Base-by-base conservation (phyloP, 768 basidiomycete genomes). In the Auriscalpium orientale region DNA sequence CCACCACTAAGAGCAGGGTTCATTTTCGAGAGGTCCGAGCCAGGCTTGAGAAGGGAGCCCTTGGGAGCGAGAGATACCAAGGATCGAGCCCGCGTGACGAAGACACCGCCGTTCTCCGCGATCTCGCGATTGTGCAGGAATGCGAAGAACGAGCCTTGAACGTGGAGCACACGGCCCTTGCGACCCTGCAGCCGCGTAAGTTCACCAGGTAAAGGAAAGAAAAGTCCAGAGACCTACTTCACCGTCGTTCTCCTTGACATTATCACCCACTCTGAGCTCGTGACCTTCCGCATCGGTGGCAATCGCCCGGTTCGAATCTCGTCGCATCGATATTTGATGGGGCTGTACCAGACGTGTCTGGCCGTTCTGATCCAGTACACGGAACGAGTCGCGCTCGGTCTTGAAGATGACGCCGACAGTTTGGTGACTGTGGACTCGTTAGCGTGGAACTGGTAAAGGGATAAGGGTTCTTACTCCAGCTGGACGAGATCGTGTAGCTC, bases 381-480 rank as follows among this genome's bases (percentile, higher is more conserved):
- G 91, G 82, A 99, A 93, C 8, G 92, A 85, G 67, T 93, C 92
- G 13, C 93, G 85, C 68, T 98, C 97, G 1, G 94, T 95, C 70
- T 95, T 95, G 80, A 88, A 97, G 60, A 98, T 97, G 57, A 98
- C 92, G 68, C 94, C 97, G 37, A 94, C 92, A 5, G 94, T 95
- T 69, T 94, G 90, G 34, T 83, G 79, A 70, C 94, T 98, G 63
- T 18, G 38, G 34, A 45, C 10, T 28, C 52, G 43, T 55, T 33
- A 49, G n/a, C 18, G 13, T 45, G 22, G 45, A 53, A 33, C 1
- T 33, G 15, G 16, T 48, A 56, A 61, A 59, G 44, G 56, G 21
- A 55, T 60, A 40, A 47, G 53, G 15, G 15, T n/a, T 79, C 92
- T 62, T 69, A 95, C 94, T 98, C 95, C 15, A 99, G 80, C 74